Evolutionary conservation across 2,329 filamentous ascomycete species (phyloP).

Genomic region (Emericellopsis cladophorae): DNA sequence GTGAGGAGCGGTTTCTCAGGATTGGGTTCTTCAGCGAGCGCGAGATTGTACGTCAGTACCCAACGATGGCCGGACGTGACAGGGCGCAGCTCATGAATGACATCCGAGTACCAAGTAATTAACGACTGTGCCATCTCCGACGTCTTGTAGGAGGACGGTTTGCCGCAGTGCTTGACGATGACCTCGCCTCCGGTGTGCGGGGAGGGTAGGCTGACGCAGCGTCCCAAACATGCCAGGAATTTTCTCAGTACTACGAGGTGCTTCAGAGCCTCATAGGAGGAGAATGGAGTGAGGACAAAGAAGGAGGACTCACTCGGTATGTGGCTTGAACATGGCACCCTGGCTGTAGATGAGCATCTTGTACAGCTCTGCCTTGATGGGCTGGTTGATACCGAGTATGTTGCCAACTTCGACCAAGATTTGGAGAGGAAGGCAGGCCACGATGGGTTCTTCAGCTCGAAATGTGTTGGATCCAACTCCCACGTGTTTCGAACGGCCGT

Average conservation of each 20-base stretch:
- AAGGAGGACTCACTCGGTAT: constrained; percentile 20
- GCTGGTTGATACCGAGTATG: constrained; percentile 17
- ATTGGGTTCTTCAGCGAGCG: constrained; percentile 5
- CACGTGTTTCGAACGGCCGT: constrained; percentile 25
- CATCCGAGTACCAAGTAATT: constrained; percentile 34
- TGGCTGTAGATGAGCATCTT: constrained; percentile 37
- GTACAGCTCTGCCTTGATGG: constrained; percentile 22
- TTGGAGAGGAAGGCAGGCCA: constrained; percentile 16
- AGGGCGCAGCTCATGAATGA: constrained; percentile 34
- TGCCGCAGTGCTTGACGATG: constrained; percentile 21
- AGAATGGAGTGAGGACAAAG: background rate
- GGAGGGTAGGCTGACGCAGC: constrained; percentile 34
- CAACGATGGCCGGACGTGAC: constrained; percentile 33
- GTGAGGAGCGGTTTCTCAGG: constrained; percentile 3
- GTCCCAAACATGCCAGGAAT: constrained; percentile 35
- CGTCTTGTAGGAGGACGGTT: constrained; percentile 17
- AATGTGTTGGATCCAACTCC: constrained; percentile 25
- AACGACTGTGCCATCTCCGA: constrained; percentile 9
- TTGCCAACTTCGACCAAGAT: constrained; percentile 11
- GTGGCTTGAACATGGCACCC: constrained; percentile 33
- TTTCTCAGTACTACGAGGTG: constrained; percentile 24
- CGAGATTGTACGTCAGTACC: constrained; percentile 40
- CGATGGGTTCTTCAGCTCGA: constrained; percentile 19
- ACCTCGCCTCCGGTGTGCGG: constrained; percentile 32
- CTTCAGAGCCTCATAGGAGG: background rate